phyloP scores from a whole-genome alignment of 352 stramenopile genomes.

The Elongisporangium anandrum region DNA sequence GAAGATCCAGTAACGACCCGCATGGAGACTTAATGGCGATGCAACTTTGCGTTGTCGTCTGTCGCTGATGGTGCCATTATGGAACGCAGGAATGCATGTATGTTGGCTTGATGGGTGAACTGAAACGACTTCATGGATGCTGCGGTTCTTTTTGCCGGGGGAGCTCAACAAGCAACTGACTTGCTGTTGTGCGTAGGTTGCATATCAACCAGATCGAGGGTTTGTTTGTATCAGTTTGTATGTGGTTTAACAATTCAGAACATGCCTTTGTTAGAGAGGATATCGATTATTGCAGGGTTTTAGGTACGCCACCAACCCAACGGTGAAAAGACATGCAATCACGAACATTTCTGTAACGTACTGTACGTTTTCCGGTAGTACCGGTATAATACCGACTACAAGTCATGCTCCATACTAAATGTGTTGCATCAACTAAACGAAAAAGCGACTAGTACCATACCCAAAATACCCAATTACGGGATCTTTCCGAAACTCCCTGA shows the following conservation, averaged over 20 bases:
- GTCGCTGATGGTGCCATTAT: too few species aligned
- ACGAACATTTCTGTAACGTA: background rate
- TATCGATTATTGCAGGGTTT: background rate
- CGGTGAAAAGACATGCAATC: background rate
- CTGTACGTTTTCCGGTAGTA: background rate
- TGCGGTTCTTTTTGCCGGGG: background rate
- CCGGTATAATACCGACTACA: background rate
- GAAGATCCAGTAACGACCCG: too few species aligned
- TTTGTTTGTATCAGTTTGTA: background rate
- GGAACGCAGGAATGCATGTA: too few species aligned
- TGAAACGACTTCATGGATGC: background rate
- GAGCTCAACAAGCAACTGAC: background rate
- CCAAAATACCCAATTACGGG: too few species aligned
- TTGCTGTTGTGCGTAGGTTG: background rate
- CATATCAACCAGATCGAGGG: background rate
- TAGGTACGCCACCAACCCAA: background rate
- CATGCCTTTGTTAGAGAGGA: background rate
- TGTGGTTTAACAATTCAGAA: background rate
- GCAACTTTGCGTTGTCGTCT: too few species aligned
- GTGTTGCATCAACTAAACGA: too few species aligned
- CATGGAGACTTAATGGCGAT: too few species aligned
- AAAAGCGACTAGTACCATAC: too few species aligned
- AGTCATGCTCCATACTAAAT: too few species aligned
- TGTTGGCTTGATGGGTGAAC: background rate
- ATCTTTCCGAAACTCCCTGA: background rate